Base-by-base conservation (phyloP, 495 filamentous ascomycete genomes). In the Hamigera avellanea region DNA sequence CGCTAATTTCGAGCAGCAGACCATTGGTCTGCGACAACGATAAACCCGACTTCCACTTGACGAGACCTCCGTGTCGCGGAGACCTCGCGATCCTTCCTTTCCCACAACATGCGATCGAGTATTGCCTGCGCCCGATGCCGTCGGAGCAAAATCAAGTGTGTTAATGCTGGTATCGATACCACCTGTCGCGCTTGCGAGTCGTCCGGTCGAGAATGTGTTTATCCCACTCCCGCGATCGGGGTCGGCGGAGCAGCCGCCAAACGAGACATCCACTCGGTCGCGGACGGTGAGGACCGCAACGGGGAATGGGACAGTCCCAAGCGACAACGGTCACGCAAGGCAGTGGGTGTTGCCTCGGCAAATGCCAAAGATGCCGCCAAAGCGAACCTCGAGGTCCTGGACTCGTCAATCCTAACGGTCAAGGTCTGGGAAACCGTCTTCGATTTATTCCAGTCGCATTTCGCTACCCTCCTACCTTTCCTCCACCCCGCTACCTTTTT, bases 371-470 rank as follows among this genome's bases (percentile, higher is more conserved):
- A 61, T 28, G 54, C 49, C 4, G 50, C 60, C 26, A 62, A 57
- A 36, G 49, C 52, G 2, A 49, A 49, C 14, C 34, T 57, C 10
- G 63, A 68, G 43, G 59, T 42, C n/a, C 53, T 68, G 6, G 62
- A 67, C 41, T 45, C 63, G n/a, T 55, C 60, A 0, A 66, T 80
- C 35, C 62, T 84, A 19, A 81, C 77, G n/a, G 66, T 75, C 23
- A 73, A 81, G 37, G 60, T 80, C 2, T 85, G 78, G 78, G 73
- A 75, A 43, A 72, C 59, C 21, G 53, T 85, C 42, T 82, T 85
- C 44, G 82, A 87, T 42, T 72, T 85, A 32, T 93, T 85, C 54
- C 78, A 86, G 57, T 66, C 83, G 12, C 83, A 93, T 54, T 89
- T 80, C 51, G 81, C 81, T 0, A 80, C 84, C 0, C 76, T 88